Conservation (phyloP, 1,139 yeast genomes). For the Pichia sp. region DNA sequence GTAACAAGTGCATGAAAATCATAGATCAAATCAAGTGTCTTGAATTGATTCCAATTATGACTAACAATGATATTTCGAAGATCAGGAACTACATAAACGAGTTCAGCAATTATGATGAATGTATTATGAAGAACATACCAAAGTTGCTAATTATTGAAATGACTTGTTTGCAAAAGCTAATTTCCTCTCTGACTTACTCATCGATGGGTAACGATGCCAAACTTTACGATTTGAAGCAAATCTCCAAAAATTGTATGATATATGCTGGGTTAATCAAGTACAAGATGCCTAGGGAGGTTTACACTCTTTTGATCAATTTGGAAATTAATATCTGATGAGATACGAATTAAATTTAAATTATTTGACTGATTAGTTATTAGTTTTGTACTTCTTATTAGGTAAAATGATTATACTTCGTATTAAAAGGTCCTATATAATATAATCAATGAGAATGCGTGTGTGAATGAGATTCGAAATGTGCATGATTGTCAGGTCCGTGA, state of each 20-base stretch:
- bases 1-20: not conserved
- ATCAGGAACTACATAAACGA: constrained; percentile 53
- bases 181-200: constrained; percentile 17
- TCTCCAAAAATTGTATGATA: constrained; percentile 85
- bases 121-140: constrained; percentile 76
- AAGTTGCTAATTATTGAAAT: constrained; percentile 73
- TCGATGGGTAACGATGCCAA: constrained; percentile 29
- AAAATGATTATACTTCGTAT: not conserved
- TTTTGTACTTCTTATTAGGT: not conserved
- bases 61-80: constrained; percentile 42
- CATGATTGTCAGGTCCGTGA: constrained; percentile 1
- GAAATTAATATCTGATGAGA: constrained; percentile 46
- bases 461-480: not conserved
- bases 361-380: constrained; percentile 17
- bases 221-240: constrained; percentile 51
- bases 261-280: constrained; percentile 96
- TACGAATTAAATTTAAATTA: not conserved
- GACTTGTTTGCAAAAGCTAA: constrained; percentile 61
- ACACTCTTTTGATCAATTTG: constrained; percentile 65
- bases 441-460: constrained; percentile 2
- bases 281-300: constrained; percentile 90
- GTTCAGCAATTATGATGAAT: constrained; percentile 59
- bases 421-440: not conserved
- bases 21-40: constrained; percentile 54
- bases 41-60: constrained; percentile 60